Base-by-base conservation (phyloP, 192 early-diverging fungal genomes). In the Chytriomyces sp. region DNA sequence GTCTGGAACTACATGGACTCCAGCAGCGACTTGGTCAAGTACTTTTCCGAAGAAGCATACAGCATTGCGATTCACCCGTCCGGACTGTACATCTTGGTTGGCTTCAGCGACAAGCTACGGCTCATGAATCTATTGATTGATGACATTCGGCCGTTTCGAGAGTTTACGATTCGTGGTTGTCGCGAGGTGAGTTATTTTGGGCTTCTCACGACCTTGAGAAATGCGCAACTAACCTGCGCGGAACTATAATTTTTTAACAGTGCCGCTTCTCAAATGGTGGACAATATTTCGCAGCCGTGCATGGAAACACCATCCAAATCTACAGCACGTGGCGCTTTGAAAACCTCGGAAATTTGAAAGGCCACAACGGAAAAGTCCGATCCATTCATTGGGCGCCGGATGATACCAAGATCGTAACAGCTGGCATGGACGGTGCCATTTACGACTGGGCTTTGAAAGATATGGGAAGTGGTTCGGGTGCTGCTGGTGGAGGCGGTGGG, bases 41-140 rank as follows among this genome's bases (percentile, higher is more conserved):
- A 83, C 62, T 91, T 91, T 77, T 80, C 86, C 11, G 89, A 91
- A 75, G 89, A 91, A 79, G 80, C 88, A n/a, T 90, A 82, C 69
- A 78, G 79, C 7, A 82, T 90, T 18, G 88, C 89, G 11, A 81
- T 91, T 24, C 89, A 91, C 71, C 89, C 89, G 10, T 85, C 83
- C 16, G 89, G 89, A n/a, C 83, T 91, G n/a, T 89, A 90, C 69
- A 85, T 91, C 57, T 77, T 91, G 7, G 89, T 90, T 44, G 89
- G 89, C 5, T 91, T 91, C 67, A 77, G 78, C 62, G 89, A 91
- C 71, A 91, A 91, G 69, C 69, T 91, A 69, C 49, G 89, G 69
- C 66, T 91, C 59, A 88, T 89, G 86, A 89, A 87, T 65, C 68
- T 91, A 61, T 72, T 91, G 53, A 88, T 90, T 71, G 89, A 90